phyloP scores from a whole-genome alignment of 352 stramenopile species.

The Pythium chondricola region DNA sequence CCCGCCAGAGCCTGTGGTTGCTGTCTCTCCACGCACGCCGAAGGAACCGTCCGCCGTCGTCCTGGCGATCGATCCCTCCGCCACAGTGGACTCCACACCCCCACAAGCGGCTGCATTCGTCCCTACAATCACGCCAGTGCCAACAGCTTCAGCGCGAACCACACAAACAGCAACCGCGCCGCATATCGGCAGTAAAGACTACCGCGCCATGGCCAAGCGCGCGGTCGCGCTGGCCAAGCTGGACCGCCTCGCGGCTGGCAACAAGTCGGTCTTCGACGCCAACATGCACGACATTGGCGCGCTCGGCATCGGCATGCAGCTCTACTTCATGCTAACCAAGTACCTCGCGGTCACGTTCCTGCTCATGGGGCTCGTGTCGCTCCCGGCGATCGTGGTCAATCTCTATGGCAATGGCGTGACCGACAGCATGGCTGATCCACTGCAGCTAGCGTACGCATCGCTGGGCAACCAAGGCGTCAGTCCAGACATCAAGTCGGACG shows the following conservation, averaged over 20 bases:
- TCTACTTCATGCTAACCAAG: constrained; percentile 85
- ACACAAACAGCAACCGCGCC: not conserved
- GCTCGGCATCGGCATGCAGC: constrained; percentile 73
- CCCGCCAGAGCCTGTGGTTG: too few relatives aligned
- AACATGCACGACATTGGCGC: constrained; percentile 69
- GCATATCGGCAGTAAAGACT: constrained; percentile 41
- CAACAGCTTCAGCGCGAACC: not conserved
- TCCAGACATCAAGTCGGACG: constrained; percentile 38
- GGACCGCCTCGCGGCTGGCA: constrained; percentile 54
- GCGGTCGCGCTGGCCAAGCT: constrained; percentile 32
- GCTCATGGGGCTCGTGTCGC: constrained; percentile 57
- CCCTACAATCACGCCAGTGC: too few relatives aligned
- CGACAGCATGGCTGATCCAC: constrained; percentile 54
- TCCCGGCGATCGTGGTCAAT: constrained; percentile 62
- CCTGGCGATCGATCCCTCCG: not conserved
- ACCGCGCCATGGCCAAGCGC: constrained; percentile 44
- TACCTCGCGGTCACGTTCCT: constrained; percentile 59
- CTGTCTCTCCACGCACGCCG: too few relatives aligned
- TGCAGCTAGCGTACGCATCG: constrained; percentile 66
- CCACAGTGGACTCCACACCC: too few relatives aligned
- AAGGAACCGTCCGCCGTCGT: not conserved
- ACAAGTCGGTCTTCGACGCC: constrained; percentile 54
- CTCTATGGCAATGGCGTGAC: constrained; percentile 61
- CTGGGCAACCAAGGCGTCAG: constrained; percentile 77
- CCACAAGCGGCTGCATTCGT: too few relatives aligned